Evolutionary conservation across 768 basidiomycete species (phyloP).

Genomic region (Collybia nuda): DNA sequence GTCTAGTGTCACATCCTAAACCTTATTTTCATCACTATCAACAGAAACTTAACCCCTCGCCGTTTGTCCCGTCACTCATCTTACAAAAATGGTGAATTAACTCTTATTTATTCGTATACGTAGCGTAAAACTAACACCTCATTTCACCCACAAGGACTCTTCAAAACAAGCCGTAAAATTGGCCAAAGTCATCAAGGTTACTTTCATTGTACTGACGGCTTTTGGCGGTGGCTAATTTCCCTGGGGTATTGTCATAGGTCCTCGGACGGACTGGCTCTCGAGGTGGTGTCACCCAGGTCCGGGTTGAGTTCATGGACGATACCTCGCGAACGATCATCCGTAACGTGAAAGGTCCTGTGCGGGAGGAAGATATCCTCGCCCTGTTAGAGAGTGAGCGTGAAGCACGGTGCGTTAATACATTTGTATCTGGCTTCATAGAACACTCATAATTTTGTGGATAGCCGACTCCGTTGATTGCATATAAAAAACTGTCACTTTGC

Average conservation of each 20-base stretch:
- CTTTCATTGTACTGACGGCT: background rate
- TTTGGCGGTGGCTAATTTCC: background rate
- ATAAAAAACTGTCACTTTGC: too few relatives aligned
- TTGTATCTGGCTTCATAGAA: background rate
- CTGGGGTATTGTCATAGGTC: slow-evolving; percentile 52
- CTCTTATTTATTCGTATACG: too few relatives aligned
- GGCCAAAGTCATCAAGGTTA: slow-evolving; percentile 95
- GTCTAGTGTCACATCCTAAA: background rate
- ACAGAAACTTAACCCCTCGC: background rate
- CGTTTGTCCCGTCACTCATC: background rate
- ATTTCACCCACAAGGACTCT: slow-evolving; percentile 55
- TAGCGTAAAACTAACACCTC: background rate
- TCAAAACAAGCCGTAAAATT: slow-evolving; percentile 95
- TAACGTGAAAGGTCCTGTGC: slow-evolving; percentile 98
- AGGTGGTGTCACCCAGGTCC: slow-evolving; percentile 98
- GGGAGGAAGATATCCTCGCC: slow-evolving; percentile 94
- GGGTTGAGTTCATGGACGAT: slow-evolving; percentile 99
- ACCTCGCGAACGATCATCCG: slow-evolving; percentile 94
- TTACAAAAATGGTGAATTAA: slow-evolving; percentile 1
- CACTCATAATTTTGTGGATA: too few relatives aligned
- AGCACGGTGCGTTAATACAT: slow-evolving; percentile 75
- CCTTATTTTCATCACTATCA: slow-evolving; percentile 3
- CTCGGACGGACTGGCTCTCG: slow-evolving; percentile 98
- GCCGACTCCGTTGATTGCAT: too few relatives aligned
- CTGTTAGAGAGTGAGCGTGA: slow-evolving; percentile 98